Percentiles rank a stretch among this genome's conserved stretches.
Conservation (phyloP, 2,329 filamentous ascomycete species). For the Ustilaginoidea virens region DNA sequence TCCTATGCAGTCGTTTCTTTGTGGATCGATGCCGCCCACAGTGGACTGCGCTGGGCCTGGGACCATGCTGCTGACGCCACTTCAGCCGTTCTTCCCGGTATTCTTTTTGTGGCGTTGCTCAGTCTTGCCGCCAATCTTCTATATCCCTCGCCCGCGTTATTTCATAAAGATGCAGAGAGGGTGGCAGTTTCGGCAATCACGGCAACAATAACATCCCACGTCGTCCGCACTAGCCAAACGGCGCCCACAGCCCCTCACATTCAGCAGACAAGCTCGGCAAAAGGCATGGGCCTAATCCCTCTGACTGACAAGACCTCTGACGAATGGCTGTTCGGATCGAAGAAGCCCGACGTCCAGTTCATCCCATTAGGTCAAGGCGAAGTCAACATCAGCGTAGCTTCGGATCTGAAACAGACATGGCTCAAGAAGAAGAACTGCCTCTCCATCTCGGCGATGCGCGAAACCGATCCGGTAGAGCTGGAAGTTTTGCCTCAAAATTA, state of each 20-base stretch:
- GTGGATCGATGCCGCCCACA: background rate
- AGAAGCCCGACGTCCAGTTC: conserved; percentile 16
- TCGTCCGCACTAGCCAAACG: conserved; percentile 5
- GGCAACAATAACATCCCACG: conserved; percentile 7
- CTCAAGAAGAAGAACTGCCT: conserved; percentile 37
- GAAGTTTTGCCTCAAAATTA: conserved; percentile 31
- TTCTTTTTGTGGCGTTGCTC: conserved; percentile 11
- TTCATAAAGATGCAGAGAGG: background rate
- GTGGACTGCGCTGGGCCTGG: conserved; percentile 1
- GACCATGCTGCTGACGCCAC: conserved; percentile 3
- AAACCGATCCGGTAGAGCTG: conserved; percentile 29
- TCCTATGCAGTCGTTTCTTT: conserved; percentile 1
- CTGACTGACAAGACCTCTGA: conserved; percentile 14
- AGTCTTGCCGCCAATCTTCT: conserved; percentile 12
- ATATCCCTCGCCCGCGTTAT: conserved; percentile 11
- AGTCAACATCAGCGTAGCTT: conserved; percentile 38
- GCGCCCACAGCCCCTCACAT: conserved; percentile 3
- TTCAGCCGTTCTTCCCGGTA: conserved; percentile 10
- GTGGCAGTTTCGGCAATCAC: conserved; percentile 9
- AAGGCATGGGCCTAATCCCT: conserved; percentile 14
- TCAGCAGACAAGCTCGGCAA: conserved; percentile 6
- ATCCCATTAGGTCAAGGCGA: conserved; percentile 26
- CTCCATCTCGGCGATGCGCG: conserved; percentile 37
- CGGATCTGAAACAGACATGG: conserved; percentile 35
- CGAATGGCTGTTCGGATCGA: conserved; percentile 19